Evolutionary conservation across 1,284 basidiomycete species (phyloP), one percentile per base, ranked within the genome.

Genomic region (Pisolithus thermaeus): DNA sequence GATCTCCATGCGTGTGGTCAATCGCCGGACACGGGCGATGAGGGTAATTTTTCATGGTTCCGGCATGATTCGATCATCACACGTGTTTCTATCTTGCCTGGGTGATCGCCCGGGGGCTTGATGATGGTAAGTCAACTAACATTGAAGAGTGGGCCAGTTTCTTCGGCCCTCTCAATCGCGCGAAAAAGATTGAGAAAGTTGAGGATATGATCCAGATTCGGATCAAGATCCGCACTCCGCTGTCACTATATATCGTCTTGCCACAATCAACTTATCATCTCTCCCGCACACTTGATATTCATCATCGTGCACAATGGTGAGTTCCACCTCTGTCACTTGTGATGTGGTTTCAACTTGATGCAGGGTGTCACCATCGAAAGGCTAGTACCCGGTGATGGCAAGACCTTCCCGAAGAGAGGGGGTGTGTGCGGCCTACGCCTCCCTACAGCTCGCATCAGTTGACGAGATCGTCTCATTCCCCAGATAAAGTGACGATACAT

Each of bases 181-280:
- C 50, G 27, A 18, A 22, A 25, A 20, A 2, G 12, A 25, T n/a
- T 27, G 25, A 9, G 27, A 43, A 12, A 18, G 27, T n/a, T 27
- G 16, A 27, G 42, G 25, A 30, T 43, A n/a, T n/a, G n/a, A 43
- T 30, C 60, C 59, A 56, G 63, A 68, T 68, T 68, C 78, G 77
- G 80, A 84, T 84, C 83, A 79, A 83, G 83, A 84, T 85, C 83
- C 79, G 79, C 72, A 76, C 73, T 76, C 77, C 76, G 78, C 76
- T 70, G 56, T 67, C 64, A 63, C 62, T 80, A 79, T 81, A 80
- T 46, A 80, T 74, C 14, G 16, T 43, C 23, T 28, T 6, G 25
- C 12, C 42, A 25, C 42, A n/a, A 43, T 25, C 42, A 28, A 25
- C 42, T 8, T n/a, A n/a, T 27, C 23, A 30, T 43, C 42, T 43